Conservation (phyloP, 169 alveolate genomes). For the Eimeria tenella region DNA sequence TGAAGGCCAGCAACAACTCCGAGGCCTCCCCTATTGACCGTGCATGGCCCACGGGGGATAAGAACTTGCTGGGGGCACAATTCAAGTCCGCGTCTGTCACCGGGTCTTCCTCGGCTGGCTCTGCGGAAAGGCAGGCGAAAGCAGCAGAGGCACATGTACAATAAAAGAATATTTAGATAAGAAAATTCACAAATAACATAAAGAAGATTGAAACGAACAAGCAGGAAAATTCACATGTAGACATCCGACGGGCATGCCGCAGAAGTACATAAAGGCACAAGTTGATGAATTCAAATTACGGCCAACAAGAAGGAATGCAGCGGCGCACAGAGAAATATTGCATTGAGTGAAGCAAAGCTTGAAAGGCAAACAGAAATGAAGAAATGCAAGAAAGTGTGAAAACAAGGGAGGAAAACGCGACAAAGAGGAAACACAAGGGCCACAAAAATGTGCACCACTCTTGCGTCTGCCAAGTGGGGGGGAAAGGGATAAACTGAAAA, state of each 20-base stretch:
- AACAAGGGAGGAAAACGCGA: not conserved
- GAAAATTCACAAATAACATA: too few relatives aligned
- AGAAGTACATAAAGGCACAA: not conserved
- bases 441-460: too few relatives aligned
- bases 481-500: not conserved
- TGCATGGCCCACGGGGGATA: constrained; percentile 1
- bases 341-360: too few relatives aligned
- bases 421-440: not conserved
- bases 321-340: not conserved
- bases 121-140: not conserved
- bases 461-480: not conserved
- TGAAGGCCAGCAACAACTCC: not conserved
- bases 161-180: too few relatives aligned
- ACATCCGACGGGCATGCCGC: too few relatives aligned
- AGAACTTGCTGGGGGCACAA: not conserved
- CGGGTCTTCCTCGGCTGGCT: not conserved
- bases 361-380: not conserved
- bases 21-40: constrained; percentile 15
- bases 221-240: too few relatives aligned
- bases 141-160: not conserved
- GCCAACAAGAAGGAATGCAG: not conserved
- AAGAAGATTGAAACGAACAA: too few relatives aligned
- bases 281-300: not conserved
- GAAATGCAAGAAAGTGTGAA: not conserved
- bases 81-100: constrained; percentile 4